Conservation (phyloP, 306 rosid species). For the Vigna hirtella region DNA sequence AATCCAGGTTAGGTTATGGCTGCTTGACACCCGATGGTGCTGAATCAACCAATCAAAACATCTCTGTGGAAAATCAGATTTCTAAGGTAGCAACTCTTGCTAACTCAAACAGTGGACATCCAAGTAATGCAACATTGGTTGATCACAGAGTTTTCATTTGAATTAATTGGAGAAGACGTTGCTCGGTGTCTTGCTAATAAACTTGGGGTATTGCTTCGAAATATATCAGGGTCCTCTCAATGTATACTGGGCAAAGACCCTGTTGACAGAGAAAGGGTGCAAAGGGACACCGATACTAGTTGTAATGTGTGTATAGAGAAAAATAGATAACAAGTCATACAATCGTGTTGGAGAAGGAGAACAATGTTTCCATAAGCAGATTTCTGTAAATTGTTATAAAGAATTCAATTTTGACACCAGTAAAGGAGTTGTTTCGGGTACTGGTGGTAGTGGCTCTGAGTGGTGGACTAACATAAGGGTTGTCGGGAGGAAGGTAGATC, state of each 20-base stretch:
- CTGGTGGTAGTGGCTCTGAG: constrained; percentile 61
- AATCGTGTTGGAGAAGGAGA: constrained; percentile 53
- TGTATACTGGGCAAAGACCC: constrained; percentile 55
- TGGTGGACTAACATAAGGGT: constrained; percentile 84
- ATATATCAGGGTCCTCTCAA: constrained; percentile 60
- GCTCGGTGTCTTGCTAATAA: constrained; percentile 88
- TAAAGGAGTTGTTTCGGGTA: constrained; percentile 63
- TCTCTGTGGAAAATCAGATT: constrained; percentile 55
- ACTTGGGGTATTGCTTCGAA: constrained; percentile 54
- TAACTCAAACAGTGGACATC: constrained; percentile 65
- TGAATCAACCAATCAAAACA: constrained; percentile 56
- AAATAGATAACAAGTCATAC: constrained; percentile 51
- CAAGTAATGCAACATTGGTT: constrained; percentile 52
- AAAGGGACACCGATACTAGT: constrained; percentile 43
- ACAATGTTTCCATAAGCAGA: constrained; percentile 68
- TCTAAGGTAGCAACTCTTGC: constrained; percentile 61
- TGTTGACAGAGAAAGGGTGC: constrained; percentile 50
- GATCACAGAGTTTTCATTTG: constrained; percentile 91
- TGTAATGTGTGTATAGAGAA: constrained; percentile 46
- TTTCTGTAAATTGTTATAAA: constrained; percentile 69
- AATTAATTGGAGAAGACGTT: constrained; percentile 90
- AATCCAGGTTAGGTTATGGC: constrained; percentile 70
- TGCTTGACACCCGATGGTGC: constrained; percentile 68
- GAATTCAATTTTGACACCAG: constrained; percentile 90
- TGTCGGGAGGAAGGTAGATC: constrained; percentile 65